Evolutionary conservation across 2,329 filamentous ascomycete genomes (phyloP).

Genomic region (Exserohilum turcica): DNA sequence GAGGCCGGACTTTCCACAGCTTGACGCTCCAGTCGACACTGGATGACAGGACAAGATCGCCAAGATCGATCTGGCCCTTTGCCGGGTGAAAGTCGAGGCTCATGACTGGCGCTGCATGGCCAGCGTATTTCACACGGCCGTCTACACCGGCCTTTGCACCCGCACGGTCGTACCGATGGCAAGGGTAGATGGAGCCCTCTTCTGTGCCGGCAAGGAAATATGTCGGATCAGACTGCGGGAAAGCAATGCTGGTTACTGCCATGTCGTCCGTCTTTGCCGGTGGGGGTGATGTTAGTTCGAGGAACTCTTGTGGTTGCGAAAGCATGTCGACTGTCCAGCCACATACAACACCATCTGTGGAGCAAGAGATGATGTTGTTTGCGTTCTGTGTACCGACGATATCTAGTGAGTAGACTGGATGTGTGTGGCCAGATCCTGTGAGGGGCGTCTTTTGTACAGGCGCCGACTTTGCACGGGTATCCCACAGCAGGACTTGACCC

Average conservation of each 20-base stretch:
- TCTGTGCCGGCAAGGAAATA: slow-evolving; percentile 98
- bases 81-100: slow-evolving; percentile 94
- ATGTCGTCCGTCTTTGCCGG: slow-evolving; percentile 87
- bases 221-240: slow-evolving; percentile 92
- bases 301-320: slow-evolving; percentile 90
- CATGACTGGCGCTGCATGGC: slow-evolving; percentile 93
- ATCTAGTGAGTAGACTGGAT: slow-evolving; percentile 92
- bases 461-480: slow-evolving; percentile 79
- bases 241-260: slow-evolving; percentile 90
- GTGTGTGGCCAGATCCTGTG: slow-evolving; percentile 92
- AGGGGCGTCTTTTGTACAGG: slow-evolving; percentile 96
- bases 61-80: slow-evolving; percentile 88
- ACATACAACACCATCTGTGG: slow-evolving; percentile 94
- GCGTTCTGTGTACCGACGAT: slow-evolving; percentile 98
- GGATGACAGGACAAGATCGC: slow-evolving; percentile 89
- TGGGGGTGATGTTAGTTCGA: slow-evolving; percentile 83
- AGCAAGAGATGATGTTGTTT: slow-evolving; percentile 97
- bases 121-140: slow-evolving; percentile 82
- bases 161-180: slow-evolving; percentile 95
- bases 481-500: slow-evolving; percentile 95
- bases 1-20: slow-evolving; percentile 90
- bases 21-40: slow-evolving; percentile 97
- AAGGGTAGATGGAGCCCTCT: slow-evolving; percentile 94
- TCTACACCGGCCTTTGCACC: slow-evolving; percentile 97
- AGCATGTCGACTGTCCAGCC: slow-evolving; percentile 99